Evolutionary conservation across 176 grass and related monocot genomes (phyloP), one percentile per base, ranked within the genome.

Genomic region (Triticum turgidum): DNA sequence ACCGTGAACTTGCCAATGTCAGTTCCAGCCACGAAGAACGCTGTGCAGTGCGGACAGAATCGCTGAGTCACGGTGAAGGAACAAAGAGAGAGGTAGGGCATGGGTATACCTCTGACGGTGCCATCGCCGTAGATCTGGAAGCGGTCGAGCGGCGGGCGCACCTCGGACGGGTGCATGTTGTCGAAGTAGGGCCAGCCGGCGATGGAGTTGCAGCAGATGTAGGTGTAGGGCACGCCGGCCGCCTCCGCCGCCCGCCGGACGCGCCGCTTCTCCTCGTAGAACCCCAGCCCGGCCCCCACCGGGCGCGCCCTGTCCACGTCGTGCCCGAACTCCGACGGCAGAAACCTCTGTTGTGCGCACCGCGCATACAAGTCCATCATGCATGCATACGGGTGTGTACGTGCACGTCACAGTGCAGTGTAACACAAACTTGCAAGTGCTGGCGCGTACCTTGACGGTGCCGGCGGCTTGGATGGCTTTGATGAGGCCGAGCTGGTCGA

Each of bases 271-370:
- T 89, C 68, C 7, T 91, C 67, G 87, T 93, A 96, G 85, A 96
- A 86, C 21, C 32, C 75, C 52, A 91, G 37, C 69, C 87, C 89
- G 0, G 91, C 89, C 22, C 90, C 94, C 52, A 96, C 91, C 14
- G 91, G 91, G 54, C 82, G 89, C 68, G 94, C 94, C 61, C 87
- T 89, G 82, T 96, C 94, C 42, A 96, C 88, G 85, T 93, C 94
- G 85, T 96, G 94, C 82, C 94, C 91, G 41, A 93, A 96, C 79
- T 93, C 94, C 33, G 94, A 96, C 45, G 91, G 91, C 87, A 96
- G 77, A 71, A 96, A 93, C 81, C 94, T 89, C 80, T 83, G 77
- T 10, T 17, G 51, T 54, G 51, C 51, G 37, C 37, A 37, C 33
- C 33, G 12, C n/a, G 30, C 10, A 29, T 29, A 0, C 54, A 58